phyloP scores from a whole-genome alignment of 768 basidiomycete genomes.

The Podaxis sp. region DNA sequence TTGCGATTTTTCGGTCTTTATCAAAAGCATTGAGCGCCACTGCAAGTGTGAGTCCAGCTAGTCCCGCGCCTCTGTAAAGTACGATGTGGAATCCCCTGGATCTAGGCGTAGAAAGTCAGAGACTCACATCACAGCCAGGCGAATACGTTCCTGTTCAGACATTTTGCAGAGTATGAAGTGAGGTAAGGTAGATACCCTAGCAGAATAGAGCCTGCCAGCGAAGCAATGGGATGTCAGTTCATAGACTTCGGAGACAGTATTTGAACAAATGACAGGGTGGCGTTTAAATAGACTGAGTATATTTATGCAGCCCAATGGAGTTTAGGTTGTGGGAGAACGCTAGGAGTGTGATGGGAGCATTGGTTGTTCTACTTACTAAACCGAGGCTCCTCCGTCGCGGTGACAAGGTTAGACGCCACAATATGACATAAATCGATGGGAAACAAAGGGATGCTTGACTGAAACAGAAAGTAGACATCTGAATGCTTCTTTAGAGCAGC shows the following conservation, averaged over 20 bases:
- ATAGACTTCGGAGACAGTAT: background rate
- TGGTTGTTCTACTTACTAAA: background rate
- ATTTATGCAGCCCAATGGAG: background rate
- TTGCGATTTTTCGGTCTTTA: slow-evolving; percentile 23
- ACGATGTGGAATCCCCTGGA: background rate
- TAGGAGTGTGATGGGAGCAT: background rate
- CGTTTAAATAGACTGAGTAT: background rate
- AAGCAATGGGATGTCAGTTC: background rate
- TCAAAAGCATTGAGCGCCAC: slow-evolving; percentile 28
- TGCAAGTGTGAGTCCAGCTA: slow-evolving; percentile 40
- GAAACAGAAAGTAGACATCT: too few relatives aligned
- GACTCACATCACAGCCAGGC: background rate
- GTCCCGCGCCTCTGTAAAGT: slow-evolving; percentile 37
- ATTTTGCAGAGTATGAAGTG: background rate
- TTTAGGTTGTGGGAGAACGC: background rate
- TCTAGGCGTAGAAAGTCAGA: background rate
- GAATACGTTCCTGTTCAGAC: background rate
- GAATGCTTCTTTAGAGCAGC: too few relatives aligned
- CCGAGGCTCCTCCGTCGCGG: background rate
- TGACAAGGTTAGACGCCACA: background rate
- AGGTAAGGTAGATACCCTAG: background rate
- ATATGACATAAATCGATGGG: too few relatives aligned
- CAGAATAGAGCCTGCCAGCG: background rate
- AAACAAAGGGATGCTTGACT: too few relatives aligned
- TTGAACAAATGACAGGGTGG: background rate